Evolutionary conservation across 495 filamentous ascomycete genomes (phyloP), one percentile per base, ranked within the genome.

Genomic region (Penicillium taxi): DNA sequence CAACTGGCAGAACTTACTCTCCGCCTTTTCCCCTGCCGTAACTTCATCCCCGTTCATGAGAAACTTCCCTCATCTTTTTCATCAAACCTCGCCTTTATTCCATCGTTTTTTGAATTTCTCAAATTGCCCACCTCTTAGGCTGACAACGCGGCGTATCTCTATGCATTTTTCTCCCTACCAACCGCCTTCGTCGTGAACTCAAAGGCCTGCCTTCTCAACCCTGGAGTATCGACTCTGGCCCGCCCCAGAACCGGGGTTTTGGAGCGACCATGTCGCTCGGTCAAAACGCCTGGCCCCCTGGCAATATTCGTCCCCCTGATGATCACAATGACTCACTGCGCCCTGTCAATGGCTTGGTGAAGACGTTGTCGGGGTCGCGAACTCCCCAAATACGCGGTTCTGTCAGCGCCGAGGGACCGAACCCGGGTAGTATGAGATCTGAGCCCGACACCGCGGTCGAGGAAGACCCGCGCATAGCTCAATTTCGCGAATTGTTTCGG

Each of bases 401-500:
- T 35, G 55, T 64, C 55, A 67, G 66, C 39, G 59, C 64, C 44
- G 69, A 73, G 42, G 66, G 62, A 15, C 55, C 56, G 45, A 63
- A 63, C 48, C 58, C 64, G 37, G 62, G 57, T 39, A 66, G 57
- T 61, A 53, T 57, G 58, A 67, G 56, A 59, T 67, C 58, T 56
- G 67, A 74, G 38, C 63, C 59, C 34, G 72, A 75, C 56, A 57
- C 61, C 35, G 59, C 59, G 37, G 58, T 50, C 43, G 81, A 84
- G 37, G 81, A 86, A 39, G 80, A 86, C 55, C 71, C 75, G 38
- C 69, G 72, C 54, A 62, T 77, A 42, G 70, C 72, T 26, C 51
- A 72, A 44, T 83, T 84, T 48, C 73, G 70, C 42, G 70, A 77
- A 9, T 50, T 80, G 26, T 84, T 75, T 56, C 63, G 51, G 32